Base-by-base conservation (phyloP, 2,329 filamentous ascomycete species). In the Exophiala sp. region DNA sequence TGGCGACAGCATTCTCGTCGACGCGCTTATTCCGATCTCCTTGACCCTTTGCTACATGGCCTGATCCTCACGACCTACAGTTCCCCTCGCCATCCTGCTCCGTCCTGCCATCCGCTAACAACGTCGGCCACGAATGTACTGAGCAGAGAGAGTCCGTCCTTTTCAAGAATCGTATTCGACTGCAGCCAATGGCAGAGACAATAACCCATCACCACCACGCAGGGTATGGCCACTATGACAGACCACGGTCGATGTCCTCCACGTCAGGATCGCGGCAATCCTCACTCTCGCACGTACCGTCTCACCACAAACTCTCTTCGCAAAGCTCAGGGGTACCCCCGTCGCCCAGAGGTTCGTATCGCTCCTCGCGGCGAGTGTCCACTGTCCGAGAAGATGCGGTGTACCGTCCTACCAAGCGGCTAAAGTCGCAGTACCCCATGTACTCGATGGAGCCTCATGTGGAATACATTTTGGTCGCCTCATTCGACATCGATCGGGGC, bases 381-480 rank as follows among this genome's bases (percentile, higher is more conserved):
- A 60, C 63, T 18, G 53, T 56, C 32, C 58, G 55, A n/a, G 58
- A 60, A 46, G 50, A 56, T 50, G 59, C 37, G 10, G 45, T 48
- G 7, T 49, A 48, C 29, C 55, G 55, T 27, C 45, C 55, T 4
- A 48, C 71, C 14, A 76, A 77, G 60, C 81, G 77, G 63, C 69
- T 84, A 64, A 83, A 81, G 49, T 86, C 86, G 16, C 86, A 89
- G 62, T 90, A 89, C 63, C 86, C 86, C 13, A 76, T 81, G n/a
- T 77, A 83, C 49, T 79, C 81, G 9, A 73, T 75, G 4, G 85
- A 97, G 66, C 94, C 93, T 63, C 93, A 98, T 83, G 93, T 98
- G 70, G 93, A 98, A 67, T 98, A 97, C 65, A 97, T 98, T 46
- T 76, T 98, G 46, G 93, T 98, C 47, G 93, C 93, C 2, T 95